phyloP scores from a whole-genome alignment of 257 asterid species.

The Przewalskia tangutica region DNA sequence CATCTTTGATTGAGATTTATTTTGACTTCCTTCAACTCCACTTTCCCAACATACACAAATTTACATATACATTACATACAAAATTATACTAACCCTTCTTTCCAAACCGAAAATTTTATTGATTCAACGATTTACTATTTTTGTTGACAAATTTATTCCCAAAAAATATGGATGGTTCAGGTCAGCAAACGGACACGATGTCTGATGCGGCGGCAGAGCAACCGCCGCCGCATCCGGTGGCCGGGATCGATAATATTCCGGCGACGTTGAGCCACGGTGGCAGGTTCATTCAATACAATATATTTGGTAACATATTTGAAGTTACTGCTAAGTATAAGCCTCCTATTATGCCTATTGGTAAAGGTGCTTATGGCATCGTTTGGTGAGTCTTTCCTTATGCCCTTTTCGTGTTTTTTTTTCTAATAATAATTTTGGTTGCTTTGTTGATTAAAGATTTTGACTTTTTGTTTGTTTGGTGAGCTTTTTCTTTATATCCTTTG shows the following conservation, averaged over 20 bases:
- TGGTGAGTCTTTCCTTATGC: not conserved
- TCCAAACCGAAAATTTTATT: not conserved
- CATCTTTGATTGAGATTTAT: not conserved
- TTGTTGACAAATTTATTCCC: not conserved
- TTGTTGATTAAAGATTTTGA: not conserved
- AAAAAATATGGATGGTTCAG: conserved; percentile 6
- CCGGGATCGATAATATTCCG: conserved; percentile 10
- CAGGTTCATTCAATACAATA: conserved; percentile 18
- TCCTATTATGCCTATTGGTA: conserved; percentile 21
- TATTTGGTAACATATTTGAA: conserved; percentile 19
- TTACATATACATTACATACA: not conserved
- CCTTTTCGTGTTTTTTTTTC: not conserved
- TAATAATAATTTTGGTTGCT: not conserved
- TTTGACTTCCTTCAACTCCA: not conserved
- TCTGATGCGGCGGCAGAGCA: conserved; percentile 4
- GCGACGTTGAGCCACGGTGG: conserved; percentile 18
- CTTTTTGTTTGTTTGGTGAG: conserved; percentile 12
- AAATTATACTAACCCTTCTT: not conserved
- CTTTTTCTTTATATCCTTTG: not conserved
- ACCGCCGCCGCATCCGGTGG: not conserved
- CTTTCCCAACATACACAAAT: not conserved
- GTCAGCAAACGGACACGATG: conserved; percentile 14
- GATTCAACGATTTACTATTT: not conserved
- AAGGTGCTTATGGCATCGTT: conserved; percentile 24
- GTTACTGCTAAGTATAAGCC: conserved; percentile 20